Base-by-base conservation (phyloP, 2,329 filamentous ascomycete species). In the Lojkania enalia region DNA sequence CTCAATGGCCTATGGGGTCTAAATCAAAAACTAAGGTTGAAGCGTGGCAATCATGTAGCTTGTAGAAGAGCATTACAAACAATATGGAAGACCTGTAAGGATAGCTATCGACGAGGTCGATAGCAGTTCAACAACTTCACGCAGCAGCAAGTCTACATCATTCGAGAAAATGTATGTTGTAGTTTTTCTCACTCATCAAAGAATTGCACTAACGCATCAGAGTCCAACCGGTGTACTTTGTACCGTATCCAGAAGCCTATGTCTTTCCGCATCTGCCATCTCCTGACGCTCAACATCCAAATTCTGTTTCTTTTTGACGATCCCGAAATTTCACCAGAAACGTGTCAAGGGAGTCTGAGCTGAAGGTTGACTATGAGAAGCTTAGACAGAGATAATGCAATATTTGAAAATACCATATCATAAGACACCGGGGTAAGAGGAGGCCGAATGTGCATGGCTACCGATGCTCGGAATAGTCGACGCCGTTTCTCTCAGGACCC, bases 221-320 rank as follows among this genome's bases (percentile, higher is more conserved):
- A n/a, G n/a, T n/a, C n/a, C n/a, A n/a, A n/a, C n/a, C n/a, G n/a
- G n/a, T n/a, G n/a, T n/a, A n/a, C 52, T 3, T 71, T 65, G 18
- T 72, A 72, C 47, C 71, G 71, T 3, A 63, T 72, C 11, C 72
- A 74, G 48, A 74, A 73, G 42, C 49, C 53, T 3, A 71, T 74
- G 35, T 62, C 75, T 21, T 71, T 61, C 49, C 65, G 70, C 5
- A 61, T 78, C 47, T 58, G 75, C 37, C 69, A 72, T 3, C 69
- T 81, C 1, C 66, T 79, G 19, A 71, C 71, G 15, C 67, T 77
- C 4, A 73, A 78, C 13, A 74, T 83, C 4, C 71, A 78, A 30
- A 67, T 77, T 1, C 52, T 81, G 5, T 80, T 82, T 44, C 73
- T 83, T 2, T 80, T 79, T 48, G 80, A 82, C 44, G 78, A 79